Percentiles rank a stretch among this genome's conserved stretches.
phyloP scores from a whole-genome alignment of 1,284 basidiomycete species.

The Cryptococcus hybrid region DNA sequence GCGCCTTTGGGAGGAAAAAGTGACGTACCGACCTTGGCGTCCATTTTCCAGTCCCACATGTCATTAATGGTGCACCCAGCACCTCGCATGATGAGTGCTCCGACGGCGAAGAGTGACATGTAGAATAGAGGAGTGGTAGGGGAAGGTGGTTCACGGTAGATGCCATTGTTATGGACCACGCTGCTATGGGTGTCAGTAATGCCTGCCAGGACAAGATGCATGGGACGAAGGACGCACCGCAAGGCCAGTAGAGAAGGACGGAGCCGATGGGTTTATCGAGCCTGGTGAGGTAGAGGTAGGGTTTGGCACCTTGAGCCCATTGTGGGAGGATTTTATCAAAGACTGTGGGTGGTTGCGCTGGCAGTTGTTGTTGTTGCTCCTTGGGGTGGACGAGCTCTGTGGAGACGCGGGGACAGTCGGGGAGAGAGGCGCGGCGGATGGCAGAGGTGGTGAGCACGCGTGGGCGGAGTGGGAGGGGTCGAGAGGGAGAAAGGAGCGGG shows the following conservation, averaged over 20 bases:
- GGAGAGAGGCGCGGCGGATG: background rate
- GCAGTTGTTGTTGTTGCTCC: background rate
- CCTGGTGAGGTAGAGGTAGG: slow-evolving; percentile 82
- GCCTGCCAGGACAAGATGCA: background rate
- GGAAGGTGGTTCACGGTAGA: slow-evolving; percentile 71
- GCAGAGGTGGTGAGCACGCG: background rate
- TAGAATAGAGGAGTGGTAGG: slow-evolving; percentile 69
- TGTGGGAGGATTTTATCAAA: slow-evolving; percentile 34
- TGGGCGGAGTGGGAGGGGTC: background rate
- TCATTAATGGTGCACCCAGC: slow-evolving; percentile 99
- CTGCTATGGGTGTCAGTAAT: slow-evolving; percentile 51
- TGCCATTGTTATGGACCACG: slow-evolving; percentile 95
- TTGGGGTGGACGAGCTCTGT: background rate
- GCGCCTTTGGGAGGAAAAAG: background rate
- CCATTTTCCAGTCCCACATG: slow-evolving; percentile 93
- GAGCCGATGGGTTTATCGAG: slow-evolving; percentile 97
- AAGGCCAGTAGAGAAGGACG: slow-evolving; percentile 87
- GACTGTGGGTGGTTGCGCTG: slow-evolving; percentile 2
- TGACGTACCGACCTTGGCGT: slow-evolving; percentile 81
- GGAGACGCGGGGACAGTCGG: background rate
- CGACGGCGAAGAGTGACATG: slow-evolving; percentile 78
- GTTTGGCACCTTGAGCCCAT: slow-evolving; percentile 49
- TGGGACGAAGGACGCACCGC: slow-evolving; percentile 62
- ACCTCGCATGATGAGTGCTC: slow-evolving; percentile 93
- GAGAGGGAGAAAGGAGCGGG: background rate